These are phyloP conservation scores for Penicillium ochrochloron DNA, from an alignment of 495 filamentous ascomycete genomes.

Conservation along the genomic window DNA sequence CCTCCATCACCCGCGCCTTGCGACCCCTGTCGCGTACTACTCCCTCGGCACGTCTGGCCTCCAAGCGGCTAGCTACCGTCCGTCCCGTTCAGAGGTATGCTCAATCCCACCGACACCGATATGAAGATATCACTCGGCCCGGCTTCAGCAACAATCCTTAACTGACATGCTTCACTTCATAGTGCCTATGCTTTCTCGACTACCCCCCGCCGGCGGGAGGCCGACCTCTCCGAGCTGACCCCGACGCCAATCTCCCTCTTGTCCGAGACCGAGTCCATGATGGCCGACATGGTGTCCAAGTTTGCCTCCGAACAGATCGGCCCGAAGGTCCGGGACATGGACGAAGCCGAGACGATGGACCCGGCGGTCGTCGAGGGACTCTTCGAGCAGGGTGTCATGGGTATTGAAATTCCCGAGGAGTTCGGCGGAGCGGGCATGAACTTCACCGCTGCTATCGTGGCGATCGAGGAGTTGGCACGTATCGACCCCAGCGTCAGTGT, in stretches of 20 bases:
- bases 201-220: constrained; percentile 61
- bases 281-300: constrained; percentile 88
- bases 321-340: constrained; percentile 96
- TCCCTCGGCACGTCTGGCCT: constrained; percentile 48
- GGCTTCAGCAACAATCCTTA: constrained; percentile 5
- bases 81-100: constrained; percentile 51
- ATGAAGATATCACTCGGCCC: not conserved
- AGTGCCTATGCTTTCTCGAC: constrained; percentile 74
- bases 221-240: constrained; percentile 70
- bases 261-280: constrained; percentile 86
- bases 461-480: constrained; percentile 94
- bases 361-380: constrained; percentile 82
- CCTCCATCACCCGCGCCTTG: constrained; percentile 68
- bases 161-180: constrained; percentile 27
- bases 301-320: constrained; percentile 87
- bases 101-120: not conserved
- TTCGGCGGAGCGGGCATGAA: constrained; percentile 98
- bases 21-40: constrained; percentile 68
- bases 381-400: constrained; percentile 98
- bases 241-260: constrained; percentile 94
- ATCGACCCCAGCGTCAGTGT: constrained; percentile 95
- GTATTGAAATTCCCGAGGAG: constrained; percentile 95
- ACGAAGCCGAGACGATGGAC: constrained; percentile 96
- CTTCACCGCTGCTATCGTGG: constrained; percentile 94
- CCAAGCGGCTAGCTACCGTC: constrained; percentile 45